A percentile compares a stretch with the other conserved stretches of the same genome.
phyloP scores from a whole-genome alignment of 345 rosid genomes.

The Arabis alpina region DNA sequence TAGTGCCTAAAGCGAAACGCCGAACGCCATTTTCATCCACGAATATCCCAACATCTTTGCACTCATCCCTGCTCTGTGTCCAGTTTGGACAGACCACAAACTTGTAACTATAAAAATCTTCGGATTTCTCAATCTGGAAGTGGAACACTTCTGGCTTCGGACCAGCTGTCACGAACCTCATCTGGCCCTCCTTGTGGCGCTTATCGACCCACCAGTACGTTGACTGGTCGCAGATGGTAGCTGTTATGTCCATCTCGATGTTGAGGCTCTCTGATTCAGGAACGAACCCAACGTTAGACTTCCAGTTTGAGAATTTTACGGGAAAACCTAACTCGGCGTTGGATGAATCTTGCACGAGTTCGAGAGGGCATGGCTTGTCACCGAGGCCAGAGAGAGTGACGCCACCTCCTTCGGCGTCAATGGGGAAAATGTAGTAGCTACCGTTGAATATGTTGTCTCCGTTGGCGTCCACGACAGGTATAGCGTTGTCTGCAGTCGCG shows the following conservation, averaged over 20 bases:
- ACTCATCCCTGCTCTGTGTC: conserved; percentile 29
- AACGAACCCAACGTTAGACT: conserved; percentile 8
- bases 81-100: conserved; percentile 62
- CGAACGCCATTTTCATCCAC: conserved; percentile 46
- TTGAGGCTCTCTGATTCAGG: conserved; percentile 8
- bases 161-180: conserved; percentile 44
- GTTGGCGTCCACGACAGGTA: conserved; percentile 1
- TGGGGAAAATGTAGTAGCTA: conserved; percentile 29
- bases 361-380: not conserved
- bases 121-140: conserved; percentile 56
- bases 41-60: conserved; percentile 52
- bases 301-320: conserved; percentile 33
- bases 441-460: not conserved
- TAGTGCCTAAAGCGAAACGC: conserved; percentile 54
- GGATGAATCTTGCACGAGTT: conserved; percentile 6
- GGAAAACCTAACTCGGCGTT: not conserved
- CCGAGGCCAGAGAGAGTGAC: not conserved
- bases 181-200: not conserved
- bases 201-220: conserved; percentile 25
- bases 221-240: conserved; percentile 4
- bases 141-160: conserved; percentile 62
- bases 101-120: conserved; percentile 49
- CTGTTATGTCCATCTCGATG: conserved; percentile 1
- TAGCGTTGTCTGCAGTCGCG: not conserved
- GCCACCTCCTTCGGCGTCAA: conserved; percentile 19